phyloP scores from a whole-genome alignment of 2,329 filamentous ascomycete genomes.

The Dactylellina drechsleri region DNA sequence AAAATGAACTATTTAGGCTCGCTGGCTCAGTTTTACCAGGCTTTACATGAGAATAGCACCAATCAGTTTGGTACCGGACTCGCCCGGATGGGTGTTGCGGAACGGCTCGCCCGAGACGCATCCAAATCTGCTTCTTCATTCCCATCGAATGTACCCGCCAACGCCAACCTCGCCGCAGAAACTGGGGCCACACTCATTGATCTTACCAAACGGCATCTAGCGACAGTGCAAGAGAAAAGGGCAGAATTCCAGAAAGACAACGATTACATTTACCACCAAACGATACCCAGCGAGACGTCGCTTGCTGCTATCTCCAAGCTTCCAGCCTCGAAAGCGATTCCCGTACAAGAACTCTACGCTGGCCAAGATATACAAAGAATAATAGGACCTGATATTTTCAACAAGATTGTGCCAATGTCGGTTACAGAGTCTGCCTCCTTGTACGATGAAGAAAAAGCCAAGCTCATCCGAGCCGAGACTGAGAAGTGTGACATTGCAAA shows the following conservation, averaged over 20 bases:
- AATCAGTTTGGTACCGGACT: conserved; percentile 88
- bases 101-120: conserved; percentile 80
- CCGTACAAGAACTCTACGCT: conserved; percentile 94
- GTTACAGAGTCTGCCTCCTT: conserved; percentile 96
- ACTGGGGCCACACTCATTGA: conserved; percentile 79
- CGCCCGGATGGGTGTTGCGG: conserved; percentile 81
- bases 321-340: conserved; percentile 94
- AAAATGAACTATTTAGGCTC: conserved; percentile 87
- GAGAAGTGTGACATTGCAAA: conserved; percentile 93
- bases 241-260: conserved; percentile 86
- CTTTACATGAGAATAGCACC: conserved; percentile 86
- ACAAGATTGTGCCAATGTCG: conserved; percentile 93
- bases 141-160: conserved; percentile 79
- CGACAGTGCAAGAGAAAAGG: conserved; percentile 83
- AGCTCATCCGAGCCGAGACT: conserved; percentile 89
- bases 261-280: conserved; percentile 97
- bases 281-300: conserved; percentile 84
- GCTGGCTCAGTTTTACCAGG: conserved; percentile 92
- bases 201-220: conserved; percentile 81
- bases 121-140: conserved; percentile 80
- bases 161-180: conserved; percentile 84
- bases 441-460: conserved; percentile 98
- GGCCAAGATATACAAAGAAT: conserved; percentile 97
- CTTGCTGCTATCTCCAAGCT: conserved; percentile 86
- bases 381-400: conserved; percentile 94